Conservation (phyloP, 2,329 filamentous ascomycete species). For the Fonsecaea erecta region DNA sequence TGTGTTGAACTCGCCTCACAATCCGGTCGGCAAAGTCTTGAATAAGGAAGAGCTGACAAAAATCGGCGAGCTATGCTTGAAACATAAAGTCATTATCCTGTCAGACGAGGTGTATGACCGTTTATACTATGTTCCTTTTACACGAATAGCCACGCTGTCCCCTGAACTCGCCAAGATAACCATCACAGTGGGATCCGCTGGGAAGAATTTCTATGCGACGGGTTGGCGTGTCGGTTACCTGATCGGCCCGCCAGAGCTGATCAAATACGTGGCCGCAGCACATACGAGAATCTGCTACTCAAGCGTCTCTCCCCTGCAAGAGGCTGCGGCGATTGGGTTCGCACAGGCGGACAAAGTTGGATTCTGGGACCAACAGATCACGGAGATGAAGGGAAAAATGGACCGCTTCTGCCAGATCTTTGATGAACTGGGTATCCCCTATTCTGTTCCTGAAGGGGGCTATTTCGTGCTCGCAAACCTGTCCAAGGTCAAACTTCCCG, state of each 20-base stretch:
- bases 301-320: slow-evolving; percentile 89
- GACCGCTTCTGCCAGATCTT: slow-evolving; percentile 82
- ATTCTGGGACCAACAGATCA: slow-evolving; percentile 85
- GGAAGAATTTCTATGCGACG: slow-evolving; percentile 98
- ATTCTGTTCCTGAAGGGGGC: slow-evolving; percentile 91
- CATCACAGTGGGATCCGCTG: slow-evolving; percentile 90
- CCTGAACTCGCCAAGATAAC: slow-evolving; percentile 88
- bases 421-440: slow-evolving; percentile 75
- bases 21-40: slow-evolving; percentile 96
- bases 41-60: slow-evolving; percentile 78
- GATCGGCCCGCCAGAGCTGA: slow-evolving; percentile 83
- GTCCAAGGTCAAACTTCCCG: slow-evolving; percentile 80
- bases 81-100: slow-evolving; percentile 91
- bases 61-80: slow-evolving; percentile 87
- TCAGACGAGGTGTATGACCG: slow-evolving; percentile 94
- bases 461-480: slow-evolving; percentile 98
- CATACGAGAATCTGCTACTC: slow-evolving; percentile 97
- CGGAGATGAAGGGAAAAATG: slow-evolving; percentile 89
- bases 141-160: slow-evolving; percentile 85
- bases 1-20: slow-evolving; percentile 73
- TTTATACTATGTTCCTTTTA: slow-evolving; percentile 94
- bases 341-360: slow-evolving; percentile 82
- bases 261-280: slow-evolving; percentile 88
- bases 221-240: slow-evolving; percentile 97
- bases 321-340: slow-evolving; percentile 91